Evolutionary conservation across 1,284 basidiomycete genomes (phyloP), one percentile per base, ranked within the genome.

Genomic region (Puccinia coronata): DNA sequence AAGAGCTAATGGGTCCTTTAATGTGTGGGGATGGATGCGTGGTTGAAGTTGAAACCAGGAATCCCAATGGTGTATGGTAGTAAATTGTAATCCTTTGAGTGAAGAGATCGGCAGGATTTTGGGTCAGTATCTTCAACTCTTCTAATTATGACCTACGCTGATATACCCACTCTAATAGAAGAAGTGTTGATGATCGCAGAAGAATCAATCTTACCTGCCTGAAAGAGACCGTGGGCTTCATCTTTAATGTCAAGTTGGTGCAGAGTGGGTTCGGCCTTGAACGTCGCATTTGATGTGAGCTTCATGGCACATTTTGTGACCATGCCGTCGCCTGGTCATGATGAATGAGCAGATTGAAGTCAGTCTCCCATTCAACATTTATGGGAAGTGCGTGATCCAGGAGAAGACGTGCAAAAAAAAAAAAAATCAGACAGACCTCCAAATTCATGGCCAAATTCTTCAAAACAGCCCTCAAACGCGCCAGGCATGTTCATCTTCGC

Each of bases 211-310:
- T 57, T 14, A 59, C 57, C 25, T 28, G 83, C 83, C 43, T 84
- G 83, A 75, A 84, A 84, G 47, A 83, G 83, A 25, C 84, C 84
- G 4, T 83, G 83, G 0, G 82, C 83, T 81, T 84, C 84, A 23
- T 82, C 83, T 20, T 82, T 81, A 63, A 84, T 84, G 73, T 84
- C 84, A 72, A 84, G 83, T 77, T 84, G 84, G 75, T 84, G 84
- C 57, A 83, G 74, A 11, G 84, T 84, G 23, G 73, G 59, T 6
- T 84, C 57, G 9, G 82, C 74, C 14, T 82, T 75, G 34, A 82
- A n/a, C n/a, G 82, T 65, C 39, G 72, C 51, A 36, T 72, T 82
- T 55, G 81, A 80, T 67, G 80, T 82, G 20, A 81, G 82, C 74
- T 82, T 76, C 11, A 83, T 82, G 5, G 84, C 83, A 59, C 84